Evolutionary conservation across 192 early-diverging fungal genomes (phyloP), one percentile per base, ranked within the genome.

Genomic region (Mortierella hygrophila): DNA sequence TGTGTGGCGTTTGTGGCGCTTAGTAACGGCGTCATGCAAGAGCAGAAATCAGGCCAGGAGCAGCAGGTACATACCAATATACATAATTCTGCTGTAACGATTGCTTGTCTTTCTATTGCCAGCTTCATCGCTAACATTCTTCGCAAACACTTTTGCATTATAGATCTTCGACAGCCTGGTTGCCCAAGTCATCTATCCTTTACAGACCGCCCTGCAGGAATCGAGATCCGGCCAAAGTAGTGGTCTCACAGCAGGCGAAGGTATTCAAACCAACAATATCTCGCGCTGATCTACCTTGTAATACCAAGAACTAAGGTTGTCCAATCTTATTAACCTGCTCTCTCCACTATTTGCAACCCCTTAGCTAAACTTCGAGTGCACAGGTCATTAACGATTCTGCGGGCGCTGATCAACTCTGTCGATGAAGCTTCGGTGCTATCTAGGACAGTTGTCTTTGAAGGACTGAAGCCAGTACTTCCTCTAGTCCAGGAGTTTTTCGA

Each of bases 401-500:
- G 76, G 20, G 60, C 84, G 0, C 1, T 86, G 18, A 37, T 81
- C 23, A 18, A 32, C 55, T 86, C 84, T 20, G 75, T 86, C 15
- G 73, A 40, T 40, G 79, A 86, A 47, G 74, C 75, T 2, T 55
- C 84, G 9, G 74, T 35, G 5, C 42, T 60, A 10, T 74, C 84
- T 0, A 70, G 84, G 32, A 41, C 70, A 29, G 44, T 86, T 41
- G 84, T 80, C 1, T 79, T 81, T 73, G 84, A 86, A n/a, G 63
- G 78, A 10, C n/a, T 80, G 18, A 80, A 75, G 21, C 47, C 75
- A 11, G 70, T 75, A 0, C 74, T 86, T 26, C 84, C 78, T 23
- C 69, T 81, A 16, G 76, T 77, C 13, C 78, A 86, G 65, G 79
- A 86, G 49, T 86, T 74, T 29, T 86, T 86, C 70, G 78, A 86